A percentile compares a stretch with the other conserved stretches of the same genome.
Evolutionary conservation across 2,329 filamentous ascomycete species (phyloP).

Genomic region (Penicillium sp.): DNA sequence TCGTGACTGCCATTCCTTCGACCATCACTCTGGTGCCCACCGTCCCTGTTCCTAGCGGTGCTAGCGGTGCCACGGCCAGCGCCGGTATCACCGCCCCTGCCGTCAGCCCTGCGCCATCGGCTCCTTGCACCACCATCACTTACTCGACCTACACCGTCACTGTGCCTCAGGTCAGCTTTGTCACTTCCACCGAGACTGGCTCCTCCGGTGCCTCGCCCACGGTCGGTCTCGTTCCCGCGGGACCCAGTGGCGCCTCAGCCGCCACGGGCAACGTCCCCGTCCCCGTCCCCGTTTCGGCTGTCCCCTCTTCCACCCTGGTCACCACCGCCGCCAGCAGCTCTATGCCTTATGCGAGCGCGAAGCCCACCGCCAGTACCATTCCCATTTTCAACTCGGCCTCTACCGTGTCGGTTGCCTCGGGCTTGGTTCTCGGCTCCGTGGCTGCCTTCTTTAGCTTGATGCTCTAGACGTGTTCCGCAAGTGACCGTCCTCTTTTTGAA

Average conservation of each 20-base stretch:
- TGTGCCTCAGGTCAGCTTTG: slow-evolving; percentile 42
- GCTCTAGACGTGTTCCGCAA: slow-evolving; percentile 4
- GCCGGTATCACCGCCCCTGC: slow-evolving; percentile 7
- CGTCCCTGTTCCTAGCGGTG: slow-evolving; percentile 34
- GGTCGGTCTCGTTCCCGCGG: slow-evolving; percentile 29
- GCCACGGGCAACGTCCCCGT: slow-evolving; percentile 17
- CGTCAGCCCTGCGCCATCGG: slow-evolving; percentile 20
- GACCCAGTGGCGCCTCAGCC: slow-evolving; percentile 13
- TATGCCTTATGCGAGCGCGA: slow-evolving; percentile 1
- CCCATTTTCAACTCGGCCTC: slow-evolving; percentile 14
- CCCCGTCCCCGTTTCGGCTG: slow-evolving; percentile 15
- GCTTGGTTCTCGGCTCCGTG: slow-evolving; percentile 10
- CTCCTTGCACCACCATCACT: slow-evolving; percentile 38
- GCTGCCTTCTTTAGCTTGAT: slow-evolving; percentile 11
- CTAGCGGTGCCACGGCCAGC: slow-evolving; percentile 32
- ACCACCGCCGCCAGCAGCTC: slow-evolving; percentile 3
- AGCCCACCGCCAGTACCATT: slow-evolving; percentile 3
- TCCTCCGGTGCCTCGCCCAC: slow-evolving; percentile 18
- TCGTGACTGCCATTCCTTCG: slow-evolving; percentile 67
- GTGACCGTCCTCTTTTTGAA: background rate
- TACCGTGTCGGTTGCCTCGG: slow-evolving; percentile 7
- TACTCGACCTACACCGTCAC: slow-evolving; percentile 39
- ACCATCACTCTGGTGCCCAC: slow-evolving; percentile 49
- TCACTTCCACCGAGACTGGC: slow-evolving; percentile 23
- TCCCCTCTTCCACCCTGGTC: slow-evolving; percentile 13